Evolutionary conservation across 1,139 yeast genomes (phyloP).

Genomic region (Yamadazyma trypodendri): DNA sequence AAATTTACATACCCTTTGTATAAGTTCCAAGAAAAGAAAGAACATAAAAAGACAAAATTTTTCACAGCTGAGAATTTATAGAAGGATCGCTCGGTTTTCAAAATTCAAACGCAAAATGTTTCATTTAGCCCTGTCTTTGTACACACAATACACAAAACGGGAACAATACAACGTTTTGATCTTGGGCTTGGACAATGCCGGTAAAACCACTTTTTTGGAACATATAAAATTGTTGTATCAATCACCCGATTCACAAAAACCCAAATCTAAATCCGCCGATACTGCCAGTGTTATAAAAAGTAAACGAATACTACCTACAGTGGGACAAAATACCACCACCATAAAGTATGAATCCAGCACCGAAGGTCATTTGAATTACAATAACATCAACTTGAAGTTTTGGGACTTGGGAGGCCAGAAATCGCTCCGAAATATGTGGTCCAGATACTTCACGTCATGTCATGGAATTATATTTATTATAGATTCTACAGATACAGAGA

Average conservation of each 20-base stretch:
- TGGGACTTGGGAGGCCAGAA: slow-evolving; percentile 98
- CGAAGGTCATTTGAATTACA: slow-evolving; percentile 32
- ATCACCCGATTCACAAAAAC: slow-evolving; percentile 19
- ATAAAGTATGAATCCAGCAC: slow-evolving; percentile 34
- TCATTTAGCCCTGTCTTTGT: slow-evolving; percentile 46
- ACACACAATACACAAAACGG: slow-evolving; percentile 47
- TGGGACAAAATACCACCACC: slow-evolving; percentile 63
- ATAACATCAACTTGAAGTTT: slow-evolving; percentile 63
- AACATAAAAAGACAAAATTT: neutral
- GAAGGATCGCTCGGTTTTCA: neutral
- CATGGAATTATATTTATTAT: slow-evolving; percentile 92
- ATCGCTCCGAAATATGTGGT: slow-evolving; percentile 80
- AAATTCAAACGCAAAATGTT: slow-evolving; percentile 27
- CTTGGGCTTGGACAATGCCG: slow-evolving; percentile 92
- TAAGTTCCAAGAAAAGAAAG: neutral
- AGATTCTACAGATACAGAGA: slow-evolving; percentile 81
- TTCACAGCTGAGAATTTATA: slow-evolving; percentile 1
- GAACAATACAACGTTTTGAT: slow-evolving; percentile 63
- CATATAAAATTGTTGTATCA: slow-evolving; percentile 43
- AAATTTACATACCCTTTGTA: neutral
- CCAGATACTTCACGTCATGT: slow-evolving; percentile 77
- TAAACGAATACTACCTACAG: slow-evolving; percentile 46
- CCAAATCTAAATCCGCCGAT: slow-evolving; percentile 19
- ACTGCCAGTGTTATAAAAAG: slow-evolving; percentile 26
- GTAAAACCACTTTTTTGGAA: slow-evolving; percentile 68